Conservation (phyloP, 768 basidiomycete genomes). For the Cubamyces sp. region DNA sequence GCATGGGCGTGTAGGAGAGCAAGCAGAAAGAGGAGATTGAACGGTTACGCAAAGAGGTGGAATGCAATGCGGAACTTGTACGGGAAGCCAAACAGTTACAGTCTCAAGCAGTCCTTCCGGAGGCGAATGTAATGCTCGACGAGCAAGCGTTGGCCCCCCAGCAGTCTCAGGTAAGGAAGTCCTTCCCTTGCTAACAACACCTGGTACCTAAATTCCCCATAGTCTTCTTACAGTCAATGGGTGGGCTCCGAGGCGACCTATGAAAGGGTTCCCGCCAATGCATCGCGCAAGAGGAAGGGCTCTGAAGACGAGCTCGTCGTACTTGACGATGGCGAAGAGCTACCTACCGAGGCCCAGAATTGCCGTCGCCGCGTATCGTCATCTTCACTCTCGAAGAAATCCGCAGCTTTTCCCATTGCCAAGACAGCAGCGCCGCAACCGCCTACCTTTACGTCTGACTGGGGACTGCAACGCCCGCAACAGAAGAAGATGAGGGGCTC, state of each 20-base stretch:
- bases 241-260: conserved; percentile 7
- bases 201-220: neutral
- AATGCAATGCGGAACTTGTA: neutral
- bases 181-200: neutral
- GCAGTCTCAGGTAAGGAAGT: neutral
- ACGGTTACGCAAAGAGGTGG: conserved; percentile 1
- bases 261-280: neutral
- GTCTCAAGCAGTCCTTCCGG: neutral
- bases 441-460: neutral
- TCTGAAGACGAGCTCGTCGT: conserved; percentile 13
- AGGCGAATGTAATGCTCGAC: neutral
- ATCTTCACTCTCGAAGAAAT: neutral
- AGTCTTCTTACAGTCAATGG: neutral
- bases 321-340: neutral
- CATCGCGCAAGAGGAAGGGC: conserved; percentile 1
- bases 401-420: neutral
- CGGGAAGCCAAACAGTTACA: neutral
- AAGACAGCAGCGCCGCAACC: neutral
- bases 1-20: neutral
- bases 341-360: neutral
- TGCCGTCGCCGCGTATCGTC: neutral
- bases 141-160: no score
- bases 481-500: neutral
- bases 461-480: neutral
- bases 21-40: conserved; percentile 16